Base-by-base conservation (phyloP, 257 asterid species). In the Rhazya stricta region DNA sequence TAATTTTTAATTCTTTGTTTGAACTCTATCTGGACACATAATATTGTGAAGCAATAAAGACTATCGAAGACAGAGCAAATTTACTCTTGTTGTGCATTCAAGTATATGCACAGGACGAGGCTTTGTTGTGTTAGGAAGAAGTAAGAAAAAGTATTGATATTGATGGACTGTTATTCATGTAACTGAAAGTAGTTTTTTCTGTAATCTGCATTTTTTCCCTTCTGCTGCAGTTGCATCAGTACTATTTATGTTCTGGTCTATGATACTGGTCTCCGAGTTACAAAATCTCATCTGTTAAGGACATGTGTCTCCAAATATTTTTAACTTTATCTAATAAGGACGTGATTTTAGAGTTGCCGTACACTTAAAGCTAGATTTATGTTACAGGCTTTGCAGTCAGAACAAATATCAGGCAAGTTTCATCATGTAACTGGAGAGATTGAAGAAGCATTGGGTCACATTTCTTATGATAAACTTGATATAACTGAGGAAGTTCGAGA, bases 401-500 rank as follows among this genome's bases (percentile, higher is more conserved):
- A 89, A 67, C 86, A 88, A 77, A 84, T 89, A 76, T 86, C 90
- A 15, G 32, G 76, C 72, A 92, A 77, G 84, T 95, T 95, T 36
- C 94, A 89, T 68, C 75, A 74, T 0, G 84, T 86, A 32, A 89
- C 97, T 0, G 83, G 77, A 81, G 87, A 86, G 81, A 91, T 95
- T 56, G 98, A 92, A 84, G 92, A 85, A 42, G 96, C 97, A 69
- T 84, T 95, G 34, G 71, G 79, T 74, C 89, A 86, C 83, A 79
- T 89, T 83, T 92, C 97, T 43, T 92, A 95, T 77, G 71, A 85
- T 71, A 74, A 83, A 67, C 94, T 92, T 32, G 89, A 87, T 76
- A 85, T 95, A 76, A 85, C 96, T 0, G 98, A 92, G 76, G 99
- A 95, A 85, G 97, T 92, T 77, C 90, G 84, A 83, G 99, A 95